phyloP scores from a whole-genome alignment of 352 stramenopile species.

The Phytophthora boehmeriae region DNA sequence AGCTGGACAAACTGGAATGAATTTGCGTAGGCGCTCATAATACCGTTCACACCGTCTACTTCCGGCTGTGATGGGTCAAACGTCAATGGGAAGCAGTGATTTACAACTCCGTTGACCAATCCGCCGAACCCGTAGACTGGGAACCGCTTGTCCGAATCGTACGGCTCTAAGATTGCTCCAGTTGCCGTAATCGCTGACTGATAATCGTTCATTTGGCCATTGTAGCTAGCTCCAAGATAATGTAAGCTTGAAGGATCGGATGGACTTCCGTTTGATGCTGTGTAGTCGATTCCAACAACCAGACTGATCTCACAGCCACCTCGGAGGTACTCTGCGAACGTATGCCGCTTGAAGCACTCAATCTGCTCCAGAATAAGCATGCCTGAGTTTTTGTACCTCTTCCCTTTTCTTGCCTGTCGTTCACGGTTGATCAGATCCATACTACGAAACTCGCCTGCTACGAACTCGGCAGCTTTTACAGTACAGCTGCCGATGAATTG shows the following conservation, averaged over 20 bases:
- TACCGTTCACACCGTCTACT: constrained; percentile 66
- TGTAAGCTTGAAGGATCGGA: constrained; percentile 61
- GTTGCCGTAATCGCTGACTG: constrained; percentile 73
- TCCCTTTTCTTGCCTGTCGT: constrained; percentile 70
- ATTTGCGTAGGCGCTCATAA: constrained; percentile 64
- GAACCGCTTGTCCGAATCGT: constrained; percentile 78
- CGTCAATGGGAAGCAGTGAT: constrained; percentile 77
- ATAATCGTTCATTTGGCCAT: constrained; percentile 80
- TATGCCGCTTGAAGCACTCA: constrained; percentile 69
- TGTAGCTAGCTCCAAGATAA: constrained; percentile 56
- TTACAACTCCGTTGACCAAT: constrained; percentile 60
- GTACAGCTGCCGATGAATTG: constrained; percentile 69
- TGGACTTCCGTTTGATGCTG: constrained; percentile 62
- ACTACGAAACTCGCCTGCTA: constrained; percentile 53
- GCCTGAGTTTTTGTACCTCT: constrained; percentile 79
- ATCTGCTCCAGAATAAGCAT: constrained; percentile 59
- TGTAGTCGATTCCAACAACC: constrained; percentile 86
- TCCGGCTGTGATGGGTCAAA: constrained; percentile 67
- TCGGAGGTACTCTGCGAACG: constrained; percentile 74
- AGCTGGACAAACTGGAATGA: constrained; percentile 74
- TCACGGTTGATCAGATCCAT: constrained; percentile 72
- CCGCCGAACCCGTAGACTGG: constrained; percentile 86
- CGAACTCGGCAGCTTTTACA: constrained; percentile 60
- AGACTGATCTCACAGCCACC: constrained; percentile 78
- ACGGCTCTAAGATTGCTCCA: constrained; percentile 73